These are phyloP conservation scores for Vanrija sp. DNA, from an alignment of 1,284 basidiomycete genomes.

Conservation along the genomic window DNA sequence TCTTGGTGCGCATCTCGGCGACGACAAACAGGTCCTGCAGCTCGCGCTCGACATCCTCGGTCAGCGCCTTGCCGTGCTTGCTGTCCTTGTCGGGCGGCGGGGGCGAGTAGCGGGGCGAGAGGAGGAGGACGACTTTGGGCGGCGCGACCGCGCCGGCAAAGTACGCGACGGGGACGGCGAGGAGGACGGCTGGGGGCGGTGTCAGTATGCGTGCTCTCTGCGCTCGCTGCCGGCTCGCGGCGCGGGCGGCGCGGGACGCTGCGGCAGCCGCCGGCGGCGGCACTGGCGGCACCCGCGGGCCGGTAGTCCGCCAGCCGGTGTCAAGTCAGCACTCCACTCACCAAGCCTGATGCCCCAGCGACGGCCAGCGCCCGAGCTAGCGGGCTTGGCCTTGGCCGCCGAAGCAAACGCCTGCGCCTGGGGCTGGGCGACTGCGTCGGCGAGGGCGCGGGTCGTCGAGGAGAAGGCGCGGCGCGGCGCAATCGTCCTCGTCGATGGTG, in stretches of 20 bases:
- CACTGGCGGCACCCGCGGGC: no score
- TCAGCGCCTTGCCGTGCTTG: slow-evolving; percentile 60
- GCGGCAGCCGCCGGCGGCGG: no score
- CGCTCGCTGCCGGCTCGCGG: not conserved
- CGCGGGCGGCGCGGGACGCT: no score
- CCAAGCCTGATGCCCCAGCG: slow-evolving; percentile 5
- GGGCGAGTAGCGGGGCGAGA: slow-evolving; percentile 69
- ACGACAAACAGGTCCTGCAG: slow-evolving; percentile 67
- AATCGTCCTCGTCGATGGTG: not conserved
- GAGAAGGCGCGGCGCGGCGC: not conserved
- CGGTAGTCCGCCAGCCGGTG: not conserved
- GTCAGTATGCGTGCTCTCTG: not conserved
- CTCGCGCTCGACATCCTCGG: slow-evolving; percentile 61
- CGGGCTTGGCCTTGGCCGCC: no score
- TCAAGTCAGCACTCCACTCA: not conserved
- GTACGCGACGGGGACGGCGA: slow-evolving; percentile 41
- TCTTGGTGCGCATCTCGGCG: slow-evolving; percentile 49
- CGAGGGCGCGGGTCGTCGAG: not conserved
- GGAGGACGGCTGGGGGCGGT: slow-evolving; percentile 26
- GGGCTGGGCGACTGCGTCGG: not conserved
- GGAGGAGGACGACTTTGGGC: slow-evolving; percentile 58
- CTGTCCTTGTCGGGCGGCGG: slow-evolving; percentile 62
- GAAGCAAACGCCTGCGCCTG: no score
- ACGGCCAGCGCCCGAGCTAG: not conserved
- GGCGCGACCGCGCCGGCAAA: slow-evolving; percentile 61